A percentile compares a stretch with the other conserved stretches of the same genome.
phyloP scores from a whole-genome alignment of 345 rosid species.

The Carallia pectinifolia region DNA sequence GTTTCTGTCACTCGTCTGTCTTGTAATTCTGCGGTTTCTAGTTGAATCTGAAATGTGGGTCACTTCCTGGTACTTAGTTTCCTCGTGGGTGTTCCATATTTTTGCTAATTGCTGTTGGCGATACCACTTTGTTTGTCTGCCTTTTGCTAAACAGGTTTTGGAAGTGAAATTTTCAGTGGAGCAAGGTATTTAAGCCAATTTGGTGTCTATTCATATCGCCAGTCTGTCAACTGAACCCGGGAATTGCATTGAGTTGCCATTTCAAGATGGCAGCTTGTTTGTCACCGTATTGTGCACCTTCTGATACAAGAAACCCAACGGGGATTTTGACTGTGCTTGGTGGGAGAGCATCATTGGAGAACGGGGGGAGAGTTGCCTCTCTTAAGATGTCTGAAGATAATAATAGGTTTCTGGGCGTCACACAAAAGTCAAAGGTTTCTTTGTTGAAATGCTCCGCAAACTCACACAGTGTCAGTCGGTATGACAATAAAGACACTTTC shows the following conservation, averaged over 20 bases:
- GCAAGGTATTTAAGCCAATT: background rate
- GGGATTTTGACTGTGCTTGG: constrained; percentile 58
- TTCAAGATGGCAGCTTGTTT: constrained; percentile 55
- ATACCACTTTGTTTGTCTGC: background rate
- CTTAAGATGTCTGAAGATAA: constrained; percentile 41
- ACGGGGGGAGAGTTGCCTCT: constrained; percentile 38
- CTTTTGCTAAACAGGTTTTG: background rate
- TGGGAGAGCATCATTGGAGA: constrained; percentile 52
- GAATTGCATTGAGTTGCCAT: background rate
- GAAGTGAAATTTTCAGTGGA: background rate
- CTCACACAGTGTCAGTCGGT: constrained; percentile 51
- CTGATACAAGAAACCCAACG: constrained; percentile 41
- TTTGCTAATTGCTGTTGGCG: too few relatives aligned
- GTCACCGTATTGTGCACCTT: constrained; percentile 46
- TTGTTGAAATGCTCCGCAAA: constrained; percentile 45
- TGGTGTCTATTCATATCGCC: background rate
- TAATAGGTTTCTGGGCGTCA: constrained; percentile 31
- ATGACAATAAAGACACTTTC: constrained; percentile 70
- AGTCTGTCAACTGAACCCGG: too few relatives aligned
- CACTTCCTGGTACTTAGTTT: too few relatives aligned
- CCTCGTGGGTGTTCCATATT: too few relatives aligned
- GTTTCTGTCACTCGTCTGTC: too few relatives aligned
- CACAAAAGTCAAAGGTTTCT: constrained; percentile 38
- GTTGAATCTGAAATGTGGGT: too few relatives aligned
- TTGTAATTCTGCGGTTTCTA: too few relatives aligned